These are phyloP conservation scores for Penicillium sp. DNA, from an alignment of 2,329 filamentous ascomycete genomes.

Conservation along the genomic window DNA sequence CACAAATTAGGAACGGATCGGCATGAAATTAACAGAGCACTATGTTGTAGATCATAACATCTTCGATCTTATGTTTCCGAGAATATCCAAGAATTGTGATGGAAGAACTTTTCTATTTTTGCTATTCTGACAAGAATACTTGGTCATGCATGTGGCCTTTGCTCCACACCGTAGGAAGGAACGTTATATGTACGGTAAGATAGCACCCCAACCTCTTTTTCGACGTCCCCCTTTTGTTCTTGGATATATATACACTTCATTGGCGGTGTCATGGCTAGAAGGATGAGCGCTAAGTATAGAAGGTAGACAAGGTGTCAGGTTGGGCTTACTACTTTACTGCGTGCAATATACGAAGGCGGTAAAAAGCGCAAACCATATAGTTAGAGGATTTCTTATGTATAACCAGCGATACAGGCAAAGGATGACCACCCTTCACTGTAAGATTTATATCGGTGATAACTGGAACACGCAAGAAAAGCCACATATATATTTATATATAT, in stretches of 20 bases:
- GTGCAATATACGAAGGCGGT: too few species aligned
- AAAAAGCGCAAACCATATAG: too few species aligned
- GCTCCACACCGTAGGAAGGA: constrained; percentile 44
- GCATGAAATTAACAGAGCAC: background rate
- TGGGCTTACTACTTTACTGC: too few species aligned
- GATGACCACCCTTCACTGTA: constrained; percentile 2
- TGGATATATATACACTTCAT: too few species aligned
- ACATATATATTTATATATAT: background rate
- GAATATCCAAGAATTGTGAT: constrained; percentile 48
- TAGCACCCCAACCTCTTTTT: too few species aligned
- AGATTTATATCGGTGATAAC: background rate
- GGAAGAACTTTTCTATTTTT: constrained; percentile 40
- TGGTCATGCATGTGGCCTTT: background rate
- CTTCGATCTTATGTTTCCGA: constrained; percentile 41
- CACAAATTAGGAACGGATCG: constrained; percentile 46
- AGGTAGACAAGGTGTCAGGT: too few species aligned
- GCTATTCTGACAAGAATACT: background rate
- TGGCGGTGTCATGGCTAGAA: too few species aligned
- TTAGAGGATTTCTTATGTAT: too few species aligned
- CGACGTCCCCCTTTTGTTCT: too few species aligned
- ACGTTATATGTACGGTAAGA: constrained; percentile 26
- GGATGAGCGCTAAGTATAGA: too few species aligned
- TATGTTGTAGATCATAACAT: constrained; percentile 3
- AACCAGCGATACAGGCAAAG: background rate
- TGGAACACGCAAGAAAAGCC: too few species aligned